phyloP scores from a whole-genome alignment of 139 green algal genomes.

The Coelastrella sp. region DNA sequence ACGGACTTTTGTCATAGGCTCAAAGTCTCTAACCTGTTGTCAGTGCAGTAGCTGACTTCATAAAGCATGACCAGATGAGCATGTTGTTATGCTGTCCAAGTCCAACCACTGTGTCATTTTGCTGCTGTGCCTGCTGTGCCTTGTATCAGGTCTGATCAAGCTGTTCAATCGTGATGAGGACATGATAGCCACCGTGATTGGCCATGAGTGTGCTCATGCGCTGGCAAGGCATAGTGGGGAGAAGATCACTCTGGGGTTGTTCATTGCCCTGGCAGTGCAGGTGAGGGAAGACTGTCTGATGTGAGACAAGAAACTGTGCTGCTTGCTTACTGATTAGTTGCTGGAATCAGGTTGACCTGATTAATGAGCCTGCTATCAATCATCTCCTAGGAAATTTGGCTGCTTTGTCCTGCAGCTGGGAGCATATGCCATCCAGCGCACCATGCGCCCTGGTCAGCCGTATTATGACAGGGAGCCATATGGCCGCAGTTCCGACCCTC shows the following conservation, averaged over 20 bases:
- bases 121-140: background rate
- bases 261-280: slow-evolving; percentile 29
- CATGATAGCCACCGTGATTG: slow-evolving; percentile 66
- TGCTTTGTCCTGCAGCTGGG: background rate
- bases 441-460: slow-evolving; percentile 11
- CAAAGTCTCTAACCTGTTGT: background rate
- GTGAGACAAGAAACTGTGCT: too few species aligned
- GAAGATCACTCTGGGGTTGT: slow-evolving; percentile 57
- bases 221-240: slow-evolving; percentile 63
- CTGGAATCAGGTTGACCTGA: too few species aligned
- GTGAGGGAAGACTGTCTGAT: background rate
- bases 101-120: background rate
- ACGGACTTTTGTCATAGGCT: background rate
- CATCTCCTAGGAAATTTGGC: background rate
- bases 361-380: background rate
- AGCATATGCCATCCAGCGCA: slow-evolving; percentile 20
- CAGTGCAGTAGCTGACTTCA: background rate
- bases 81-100: background rate
- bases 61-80: background rate
- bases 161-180: slow-evolving; percentile 58
- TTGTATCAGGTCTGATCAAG: slow-evolving; percentile 55
- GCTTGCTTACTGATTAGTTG: too few species aligned
- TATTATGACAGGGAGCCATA: slow-evolving; percentile 5
- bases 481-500: background rate
- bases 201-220: slow-evolving; percentile 66